Percentiles rank a stretch among this genome's conserved stretches.
Evolutionary conservation across 805 yeast genomes (phyloP).

Genomic region (Maudiozyma bulderi): DNA sequence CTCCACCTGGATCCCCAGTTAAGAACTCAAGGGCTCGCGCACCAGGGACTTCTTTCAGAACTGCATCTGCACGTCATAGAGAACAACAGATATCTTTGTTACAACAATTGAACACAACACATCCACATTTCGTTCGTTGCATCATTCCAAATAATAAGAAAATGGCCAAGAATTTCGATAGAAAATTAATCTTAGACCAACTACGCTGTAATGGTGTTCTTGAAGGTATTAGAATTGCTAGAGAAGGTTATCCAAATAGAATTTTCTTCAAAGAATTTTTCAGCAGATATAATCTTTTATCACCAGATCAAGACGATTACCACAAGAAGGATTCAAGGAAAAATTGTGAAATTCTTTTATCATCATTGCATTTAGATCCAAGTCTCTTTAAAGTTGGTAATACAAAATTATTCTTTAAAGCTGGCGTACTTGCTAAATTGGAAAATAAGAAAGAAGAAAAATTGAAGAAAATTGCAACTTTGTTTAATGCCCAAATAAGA

Average conservation of each 20-base stretch:
- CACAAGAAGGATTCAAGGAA: slow-evolving; percentile 41
- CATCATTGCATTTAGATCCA: slow-evolving; percentile 59
- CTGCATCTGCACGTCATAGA: slow-evolving; percentile 82
- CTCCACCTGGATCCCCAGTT: neutral
- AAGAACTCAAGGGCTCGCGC: neutral
- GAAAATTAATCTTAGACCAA: slow-evolving; percentile 72
- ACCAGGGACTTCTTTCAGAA: slow-evolving; percentile 26
- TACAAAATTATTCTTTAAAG: slow-evolving; percentile 88
- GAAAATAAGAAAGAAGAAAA: slow-evolving; percentile 68
- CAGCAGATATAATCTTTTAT: slow-evolving; percentile 61
- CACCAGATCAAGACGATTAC: slow-evolving; percentile 36
- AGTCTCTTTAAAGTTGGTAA: slow-evolving; percentile 82
- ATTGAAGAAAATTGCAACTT: slow-evolving; percentile 44
- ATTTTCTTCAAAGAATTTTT: slow-evolving; percentile 75
- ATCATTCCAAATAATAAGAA: slow-evolving; percentile 81
- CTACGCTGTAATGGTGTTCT: slow-evolving; percentile 93
- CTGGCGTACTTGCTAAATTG: slow-evolving; percentile 87
- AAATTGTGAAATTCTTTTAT: slow-evolving; percentile 58
- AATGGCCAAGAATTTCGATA: slow-evolving; percentile 61
- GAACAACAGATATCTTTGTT: slow-evolving; percentile 69
- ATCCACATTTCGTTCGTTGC: slow-evolving; percentile 95
- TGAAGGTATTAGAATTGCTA: slow-evolving; percentile 94
- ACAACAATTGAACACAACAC: slow-evolving; percentile 65
- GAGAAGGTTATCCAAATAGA: slow-evolving; percentile 95
- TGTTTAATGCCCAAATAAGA: slow-evolving; percentile 54